A percentile compares a stretch with the other conserved stretches of the same genome.
phyloP scores from a whole-genome alignment of 768 basidiomycete species.

The Tylopilus plumbeoviolaceoides region DNA sequence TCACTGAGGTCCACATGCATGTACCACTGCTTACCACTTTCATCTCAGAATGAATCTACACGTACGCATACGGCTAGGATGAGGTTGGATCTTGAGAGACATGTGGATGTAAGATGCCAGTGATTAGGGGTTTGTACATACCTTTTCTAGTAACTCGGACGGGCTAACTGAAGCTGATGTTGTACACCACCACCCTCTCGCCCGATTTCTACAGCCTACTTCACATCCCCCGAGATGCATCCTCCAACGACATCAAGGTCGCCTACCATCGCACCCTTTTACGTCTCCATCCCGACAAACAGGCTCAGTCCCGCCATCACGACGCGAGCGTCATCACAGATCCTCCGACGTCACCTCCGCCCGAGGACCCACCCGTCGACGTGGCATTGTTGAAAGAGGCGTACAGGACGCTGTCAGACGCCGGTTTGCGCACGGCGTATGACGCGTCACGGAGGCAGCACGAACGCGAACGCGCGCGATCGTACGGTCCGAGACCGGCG shows the following conservation, averaged over 20 bases:
- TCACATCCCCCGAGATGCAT: slow-evolving; percentile 45
- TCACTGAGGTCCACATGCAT: no score
- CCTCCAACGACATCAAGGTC: slow-evolving; percentile 53
- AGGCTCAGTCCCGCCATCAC: slow-evolving; percentile 17
- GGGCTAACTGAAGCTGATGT: not conserved
- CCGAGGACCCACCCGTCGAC: slow-evolving; percentile 27
- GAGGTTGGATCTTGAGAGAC: no score
- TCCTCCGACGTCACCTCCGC: not conserved
- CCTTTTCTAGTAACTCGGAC: no score
- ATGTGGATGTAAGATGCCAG: no score
- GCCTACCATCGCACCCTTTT: slow-evolving; percentile 70
- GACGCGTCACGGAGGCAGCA: slow-evolving; percentile 33
- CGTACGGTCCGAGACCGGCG: slow-evolving; percentile 59
- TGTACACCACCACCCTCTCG: not conserved
- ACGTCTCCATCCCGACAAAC: slow-evolving; percentile 62
- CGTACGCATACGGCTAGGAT: no score
- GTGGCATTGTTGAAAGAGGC: slow-evolving; percentile 65
- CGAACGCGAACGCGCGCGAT: not conserved
- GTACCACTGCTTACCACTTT: no score
- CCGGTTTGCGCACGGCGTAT: slow-evolving; percentile 46
- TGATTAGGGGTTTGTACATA: no score
- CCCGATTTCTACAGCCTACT: slow-evolving; percentile 61
- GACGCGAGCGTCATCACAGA: slow-evolving; percentile 19
- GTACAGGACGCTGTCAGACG: slow-evolving; percentile 55
- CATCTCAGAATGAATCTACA: no score